Evolutionary conservation across 2,329 filamentous ascomycete genomes (phyloP), one percentile per base, ranked within the genome.

Genomic region (Colletotrichum acutatum): DNA sequence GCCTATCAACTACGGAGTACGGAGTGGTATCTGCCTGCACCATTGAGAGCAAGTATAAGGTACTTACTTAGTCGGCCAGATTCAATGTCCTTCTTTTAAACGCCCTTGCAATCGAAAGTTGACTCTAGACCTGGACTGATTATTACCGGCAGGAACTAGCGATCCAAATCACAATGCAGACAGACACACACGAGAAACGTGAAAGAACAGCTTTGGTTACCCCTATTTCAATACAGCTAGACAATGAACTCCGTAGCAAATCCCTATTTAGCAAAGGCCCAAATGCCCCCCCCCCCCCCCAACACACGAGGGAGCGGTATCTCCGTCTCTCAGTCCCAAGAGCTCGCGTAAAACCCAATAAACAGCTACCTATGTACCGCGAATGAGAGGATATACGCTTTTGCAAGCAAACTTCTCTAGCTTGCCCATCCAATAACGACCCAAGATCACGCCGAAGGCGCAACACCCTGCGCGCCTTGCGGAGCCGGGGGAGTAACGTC

Each of bases 401-500:
- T 32, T 34, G 14, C 63, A 49, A 30, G 19, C 63, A 49, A 30
- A 30, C 42, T 3, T 37, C 32, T 12, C 52, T 24, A 22, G n/a
- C 30, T 32, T n/a, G 32, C 12, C 5, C 53, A 49, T 28, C 26
- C 24, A 54, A 52, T 30, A 19, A 30, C 8, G 12, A 65, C 24
- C 7, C 8, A 57, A n/a, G 6, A 32, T 75, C 52, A 74, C 30
- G 71, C 63, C n/a, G 71, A 49, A 8, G 74, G 71, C 24, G 74
- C 60, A 19, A 69, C 66, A 5, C 71, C 71, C 14, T 71, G 74
- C 54, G 62, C 62, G 3, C 71, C 68, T 9, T 71, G 74, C 58
- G 62, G 16, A 22, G 63, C 54, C n/a, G 59, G 34, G 12, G 74
- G 22, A 32, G 66, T 58, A n/a, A 49, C 66, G 5, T 69, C 70